phyloP scores from a whole-genome alignment of 1,284 basidiomycete genomes.

The Pascua guehoae region DNA sequence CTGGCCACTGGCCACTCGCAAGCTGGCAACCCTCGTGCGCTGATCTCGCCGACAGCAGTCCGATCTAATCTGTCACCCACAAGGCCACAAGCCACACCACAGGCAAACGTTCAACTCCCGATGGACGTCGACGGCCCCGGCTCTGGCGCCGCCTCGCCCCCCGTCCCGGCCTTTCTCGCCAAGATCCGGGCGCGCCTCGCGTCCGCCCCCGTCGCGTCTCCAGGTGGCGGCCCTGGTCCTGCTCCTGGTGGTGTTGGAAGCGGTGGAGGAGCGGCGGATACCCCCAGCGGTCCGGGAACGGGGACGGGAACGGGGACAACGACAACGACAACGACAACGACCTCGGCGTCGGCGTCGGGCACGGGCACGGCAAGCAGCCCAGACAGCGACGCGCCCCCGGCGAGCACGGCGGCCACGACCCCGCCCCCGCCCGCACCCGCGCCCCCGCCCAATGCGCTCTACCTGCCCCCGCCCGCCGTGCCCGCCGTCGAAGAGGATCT shows the following conservation, averaged over 20 bases:
- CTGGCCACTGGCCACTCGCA: too few species aligned
- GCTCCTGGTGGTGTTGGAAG: too few species aligned
- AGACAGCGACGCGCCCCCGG: background rate
- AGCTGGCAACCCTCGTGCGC: background rate
- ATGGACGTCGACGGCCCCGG: too few species aligned
- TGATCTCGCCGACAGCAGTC: background rate
- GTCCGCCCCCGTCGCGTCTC: too few species aligned
- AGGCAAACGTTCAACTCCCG: too few species aligned
- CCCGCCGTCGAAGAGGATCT: slow-evolving; percentile 43
- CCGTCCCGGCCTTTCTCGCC: slow-evolving; percentile 25
- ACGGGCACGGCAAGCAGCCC: background rate
- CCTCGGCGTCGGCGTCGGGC: background rate
- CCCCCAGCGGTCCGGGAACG: too few species aligned
- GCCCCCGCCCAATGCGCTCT: slow-evolving; percentile 34
- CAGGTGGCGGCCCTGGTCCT: too few species aligned
- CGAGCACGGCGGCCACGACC: background rate
- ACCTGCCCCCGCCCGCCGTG: slow-evolving; percentile 43
- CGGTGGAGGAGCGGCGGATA: too few species aligned
- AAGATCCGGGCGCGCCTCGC: slow-evolving; percentile 18
- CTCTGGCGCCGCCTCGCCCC: background rate
- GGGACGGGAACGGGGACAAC: too few species aligned
- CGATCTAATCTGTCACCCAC: background rate
- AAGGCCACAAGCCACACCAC: background rate
- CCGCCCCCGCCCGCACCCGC: background rate
- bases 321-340: slow-evolving; percentile 1